Evolutionary conservation across 2,329 filamentous ascomycete genomes (phyloP), one percentile per base, ranked within the genome.

Genomic region (Cladosporium sp.): DNA sequence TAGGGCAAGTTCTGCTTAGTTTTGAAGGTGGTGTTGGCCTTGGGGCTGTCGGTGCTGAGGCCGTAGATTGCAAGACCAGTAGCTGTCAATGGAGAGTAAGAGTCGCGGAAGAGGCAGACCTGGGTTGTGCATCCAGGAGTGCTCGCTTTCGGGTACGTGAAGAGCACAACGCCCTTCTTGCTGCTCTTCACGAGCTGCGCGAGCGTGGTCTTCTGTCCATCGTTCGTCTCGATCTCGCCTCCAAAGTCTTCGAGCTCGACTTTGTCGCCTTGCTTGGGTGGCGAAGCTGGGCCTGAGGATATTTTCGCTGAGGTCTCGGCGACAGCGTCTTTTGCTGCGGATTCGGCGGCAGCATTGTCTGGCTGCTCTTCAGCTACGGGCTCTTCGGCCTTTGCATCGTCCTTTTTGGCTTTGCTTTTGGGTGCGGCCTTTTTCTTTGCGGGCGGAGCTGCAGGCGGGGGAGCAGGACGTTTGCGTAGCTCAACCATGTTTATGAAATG

Each of bases 131-230:
- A 56, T 20, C 54, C 54, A n/a, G 91, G 90, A 20, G 94, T 99
- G 28, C 89, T 94, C 12, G 94, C 94, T 77, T 89, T 95, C 60
- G 94, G 94, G 72, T 97, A 97, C 34, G 92, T 97, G 75, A 99
- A 97, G 30, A 97, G 78, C 36, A 96, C 90, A 43, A 97, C 88
- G 25, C 93, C 94, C 37, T 84, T 81, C 76, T 90, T 87, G 82
- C 92, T 96, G 70, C 88, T 84, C 54, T 91, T 88, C 51, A 97
- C 83, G 22, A 99, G 85, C 67, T 86, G 80, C 77, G 90, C 88
- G 60, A 99, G 79, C 1, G 86, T 91, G 5, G 88, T 92, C 77
- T 88, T 89, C 56, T 82, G 78, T 68, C 92, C 92, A 64, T 96
- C 90, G 65, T 97, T 86, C 63, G 88, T 94, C 79, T 94, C 85